Percentiles rank a stretch among this genome's conserved stretches.
phyloP scores from a whole-genome alignment of 2,329 filamentous ascomycete species.

The Xylariaceae sp. region DNA sequence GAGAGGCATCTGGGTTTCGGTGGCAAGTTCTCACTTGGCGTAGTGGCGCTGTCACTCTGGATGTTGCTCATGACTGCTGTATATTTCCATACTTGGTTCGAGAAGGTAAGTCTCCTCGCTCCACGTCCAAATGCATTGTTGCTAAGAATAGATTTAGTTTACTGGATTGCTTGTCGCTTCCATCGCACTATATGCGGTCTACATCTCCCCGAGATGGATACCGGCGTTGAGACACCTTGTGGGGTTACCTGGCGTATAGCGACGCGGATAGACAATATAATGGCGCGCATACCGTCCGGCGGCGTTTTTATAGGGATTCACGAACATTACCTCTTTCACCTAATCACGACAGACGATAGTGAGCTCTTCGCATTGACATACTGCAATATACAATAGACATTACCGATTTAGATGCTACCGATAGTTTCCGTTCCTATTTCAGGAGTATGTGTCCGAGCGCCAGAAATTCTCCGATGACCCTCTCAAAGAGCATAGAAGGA shows the following conservation, averaged over 20 bases:
- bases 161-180: constrained; percentile 25
- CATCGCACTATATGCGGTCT: constrained; percentile 23
- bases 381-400: background rate
- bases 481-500: no score
- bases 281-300: background rate
- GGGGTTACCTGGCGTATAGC: constrained; percentile 27
- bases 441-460: no score
- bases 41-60: constrained; percentile 75
- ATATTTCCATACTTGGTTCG: constrained; percentile 98
- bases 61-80: constrained; percentile 98
- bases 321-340: constrained; percentile 1
- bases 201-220: constrained; percentile 26
- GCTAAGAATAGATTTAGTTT: constrained; percentile 15
- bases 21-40: constrained; percentile 52
- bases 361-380: background rate
- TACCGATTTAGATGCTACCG: background rate
- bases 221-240: constrained; percentile 22
- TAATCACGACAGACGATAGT: background rate
- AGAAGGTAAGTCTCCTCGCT: constrained; percentile 64
- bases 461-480: no score
- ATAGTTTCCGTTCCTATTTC: no score
- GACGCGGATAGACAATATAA: background rate
- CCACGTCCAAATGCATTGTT: background rate
- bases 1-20: constrained; percentile 40
- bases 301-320: constrained; percentile 7